Evolutionary conservation across 345 rosid species (phyloP).

Genomic region (Arabidopsis suecica): DNA sequence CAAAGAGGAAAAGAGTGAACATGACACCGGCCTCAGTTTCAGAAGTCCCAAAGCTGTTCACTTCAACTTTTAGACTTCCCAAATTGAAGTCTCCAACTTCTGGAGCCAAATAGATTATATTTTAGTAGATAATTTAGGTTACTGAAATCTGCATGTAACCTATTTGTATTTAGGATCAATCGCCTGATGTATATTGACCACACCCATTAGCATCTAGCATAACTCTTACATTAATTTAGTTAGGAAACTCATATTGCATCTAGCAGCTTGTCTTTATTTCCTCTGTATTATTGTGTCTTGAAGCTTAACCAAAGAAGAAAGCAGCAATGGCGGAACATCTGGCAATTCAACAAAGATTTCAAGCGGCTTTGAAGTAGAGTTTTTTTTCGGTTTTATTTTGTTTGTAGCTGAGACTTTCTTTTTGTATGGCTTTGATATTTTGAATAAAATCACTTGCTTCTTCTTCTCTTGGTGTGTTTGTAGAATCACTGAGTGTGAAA

Average conservation of each 20-base stretch:
- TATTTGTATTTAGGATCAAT: constrained; percentile 35
- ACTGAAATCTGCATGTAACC: constrained; percentile 25
- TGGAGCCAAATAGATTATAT: constrained; percentile 32
- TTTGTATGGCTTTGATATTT: constrained; percentile 13
- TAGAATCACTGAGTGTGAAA: not conserved
- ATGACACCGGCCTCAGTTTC: constrained; percentile 28
- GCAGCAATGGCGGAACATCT: constrained; percentile 13
- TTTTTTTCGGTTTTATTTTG: not conserved
- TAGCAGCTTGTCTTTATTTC: constrained; percentile 11
- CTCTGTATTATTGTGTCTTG: constrained; percentile 24
- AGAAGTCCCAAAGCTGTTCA: constrained; percentile 72
- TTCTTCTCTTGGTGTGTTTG: not conserved
- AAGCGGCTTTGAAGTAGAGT: constrained; percentile 21
- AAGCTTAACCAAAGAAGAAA: constrained; percentile 11
- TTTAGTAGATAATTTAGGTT: constrained; percentile 12
- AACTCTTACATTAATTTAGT: constrained; percentile 7
- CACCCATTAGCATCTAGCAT: constrained; percentile 17
- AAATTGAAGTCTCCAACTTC: constrained; percentile 66
- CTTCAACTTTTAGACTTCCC: constrained; percentile 74
- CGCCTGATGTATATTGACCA: constrained; percentile 20
- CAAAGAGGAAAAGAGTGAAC: constrained; percentile 65
- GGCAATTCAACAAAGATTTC: constrained; percentile 27
- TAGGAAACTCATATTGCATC: constrained; percentile 7
- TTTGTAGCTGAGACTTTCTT: not conserved
- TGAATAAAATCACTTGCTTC: not conserved